Conservation (phyloP, 257 asterid genomes). For the Gentiana straminea region DNA sequence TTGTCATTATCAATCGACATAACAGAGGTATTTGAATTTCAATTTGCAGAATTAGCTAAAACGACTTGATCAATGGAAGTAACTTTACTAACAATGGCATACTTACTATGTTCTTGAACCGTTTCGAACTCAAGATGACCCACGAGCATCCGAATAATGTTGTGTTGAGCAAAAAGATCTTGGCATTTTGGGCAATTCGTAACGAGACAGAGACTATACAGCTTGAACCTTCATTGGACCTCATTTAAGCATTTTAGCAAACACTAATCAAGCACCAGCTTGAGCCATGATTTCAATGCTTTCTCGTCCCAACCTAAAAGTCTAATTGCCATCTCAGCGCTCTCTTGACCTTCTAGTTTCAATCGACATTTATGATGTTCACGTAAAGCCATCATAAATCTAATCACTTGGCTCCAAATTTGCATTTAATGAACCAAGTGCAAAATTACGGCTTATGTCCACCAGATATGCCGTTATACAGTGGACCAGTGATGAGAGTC, state of each 20-base stretch:
- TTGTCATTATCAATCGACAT: slow-evolving; percentile 30
- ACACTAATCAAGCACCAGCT: slow-evolving; percentile 21
- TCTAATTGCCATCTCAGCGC: slow-evolving; percentile 38
- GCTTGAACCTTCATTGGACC: slow-evolving; percentile 33
- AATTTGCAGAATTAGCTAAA: slow-evolving; percentile 17
- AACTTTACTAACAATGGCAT: slow-evolving; percentile 25
- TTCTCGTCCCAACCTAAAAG: slow-evolving; percentile 30
- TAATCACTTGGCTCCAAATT: too few relatives aligned
- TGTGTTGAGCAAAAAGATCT: slow-evolving; percentile 33
- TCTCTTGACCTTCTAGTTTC: slow-evolving; percentile 32
- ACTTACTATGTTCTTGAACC: slow-evolving; percentile 29
- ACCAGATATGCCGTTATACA: too few relatives aligned
- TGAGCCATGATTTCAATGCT: slow-evolving; percentile 18
- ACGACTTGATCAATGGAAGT: slow-evolving; percentile 21
- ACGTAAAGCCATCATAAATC: too few relatives aligned
- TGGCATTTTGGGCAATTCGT: slow-evolving; percentile 28
- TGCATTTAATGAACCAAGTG: too few relatives aligned
- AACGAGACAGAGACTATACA: slow-evolving; percentile 34
- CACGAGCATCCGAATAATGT: slow-evolving; percentile 28
- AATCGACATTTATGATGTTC: too few relatives aligned
- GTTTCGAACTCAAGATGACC: slow-evolving; percentile 33
- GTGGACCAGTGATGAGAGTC: too few relatives aligned
- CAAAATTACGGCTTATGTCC: too few relatives aligned
- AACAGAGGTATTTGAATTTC: neutral
- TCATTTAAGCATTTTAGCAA: slow-evolving; percentile 28